Percentiles rank a stretch among this genome's conserved stretches.
Conservation (phyloP, 2,329 filamentous ascomycete genomes). For the Fulvia fulva region DNA sequence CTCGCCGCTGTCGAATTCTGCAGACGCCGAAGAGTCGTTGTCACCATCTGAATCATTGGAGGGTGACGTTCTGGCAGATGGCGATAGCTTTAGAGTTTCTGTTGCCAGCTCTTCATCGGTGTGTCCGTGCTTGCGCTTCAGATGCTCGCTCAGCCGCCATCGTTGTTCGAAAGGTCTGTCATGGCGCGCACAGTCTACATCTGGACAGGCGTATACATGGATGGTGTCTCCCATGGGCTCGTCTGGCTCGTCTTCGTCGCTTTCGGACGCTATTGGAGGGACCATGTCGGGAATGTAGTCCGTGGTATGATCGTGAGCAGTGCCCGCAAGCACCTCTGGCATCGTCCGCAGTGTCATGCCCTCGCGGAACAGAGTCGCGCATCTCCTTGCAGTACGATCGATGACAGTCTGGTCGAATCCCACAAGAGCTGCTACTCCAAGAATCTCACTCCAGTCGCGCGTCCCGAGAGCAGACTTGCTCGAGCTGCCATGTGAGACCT, state of each 20-base stretch:
- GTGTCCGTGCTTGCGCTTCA: slow-evolving; percentile 30
- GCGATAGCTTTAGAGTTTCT: neutral
- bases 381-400: slow-evolving; percentile 67
- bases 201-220: slow-evolving; percentile 21
- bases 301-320: slow-evolving; percentile 26
- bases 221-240: neutral
- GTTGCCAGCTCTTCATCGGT: slow-evolving; percentile 1
- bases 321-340: slow-evolving; percentile 16
- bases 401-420: slow-evolving; percentile 66
- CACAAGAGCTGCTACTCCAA: slow-evolving; percentile 71
- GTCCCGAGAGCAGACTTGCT: slow-evolving; percentile 37
- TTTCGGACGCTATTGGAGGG: slow-evolving; percentile 23
- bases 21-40: neutral
- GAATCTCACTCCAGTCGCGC: slow-evolving; percentile 80
- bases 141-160: slow-evolving; percentile 34
- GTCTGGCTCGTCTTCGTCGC: neutral
- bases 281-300: slow-evolving; percentile 36
- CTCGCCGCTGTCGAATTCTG: neutral
- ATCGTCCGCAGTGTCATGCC: slow-evolving; percentile 49
- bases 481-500: neutral
- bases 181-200: slow-evolving; percentile 26
- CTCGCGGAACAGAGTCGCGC: slow-evolving; percentile 70
- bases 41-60: neutral
- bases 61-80: neutral
- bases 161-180: slow-evolving; percentile 22